Conservation (phyloP, 1,284 basidiomycete genomes). For the Blastosporella zonata region DNA sequence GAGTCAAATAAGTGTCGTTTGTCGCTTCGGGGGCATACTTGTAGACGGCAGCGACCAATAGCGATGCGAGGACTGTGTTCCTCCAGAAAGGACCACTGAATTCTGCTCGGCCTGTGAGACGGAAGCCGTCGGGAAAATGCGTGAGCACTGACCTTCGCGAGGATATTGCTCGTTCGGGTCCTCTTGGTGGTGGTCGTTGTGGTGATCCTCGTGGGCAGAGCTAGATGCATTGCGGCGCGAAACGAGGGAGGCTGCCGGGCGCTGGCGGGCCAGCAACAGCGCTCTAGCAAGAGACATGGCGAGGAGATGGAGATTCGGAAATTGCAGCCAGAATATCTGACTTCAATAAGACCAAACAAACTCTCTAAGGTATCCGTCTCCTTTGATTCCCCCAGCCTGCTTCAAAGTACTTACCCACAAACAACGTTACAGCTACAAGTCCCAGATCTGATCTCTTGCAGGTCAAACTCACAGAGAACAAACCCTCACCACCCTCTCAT, state of each 20-base stretch:
- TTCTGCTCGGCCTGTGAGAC: slow-evolving; percentile 30
- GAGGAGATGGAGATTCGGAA: slow-evolving; percentile 5
- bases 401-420: slow-evolving; percentile 29
- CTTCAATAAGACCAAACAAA: slow-evolving; percentile 15
- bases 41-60: slow-evolving; percentile 52
- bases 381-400: slow-evolving; percentile 36
- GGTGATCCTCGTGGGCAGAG: slow-evolving; percentile 18
- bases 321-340: background rate
- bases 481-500: background rate
- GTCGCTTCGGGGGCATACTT: slow-evolving; percentile 62
- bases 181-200: slow-evolving; percentile 29
- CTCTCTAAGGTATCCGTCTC: slow-evolving; percentile 23
- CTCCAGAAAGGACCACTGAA: slow-evolving; percentile 65
- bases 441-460: too few relatives aligned
- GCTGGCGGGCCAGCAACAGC: slow-evolving; percentile 21
- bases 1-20: slow-evolving; percentile 59
- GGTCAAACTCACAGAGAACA: background rate
- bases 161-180: slow-evolving; percentile 43
- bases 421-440: background rate
- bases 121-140: slow-evolving; percentile 10
- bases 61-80: slow-evolving; percentile 46
- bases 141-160: slow-evolving; percentile 49
- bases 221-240: slow-evolving; percentile 40
- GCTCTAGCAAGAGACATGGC: slow-evolving; percentile 30
- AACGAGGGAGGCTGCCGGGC: slow-evolving; percentile 15